phyloP scores from a whole-genome alignment of 2,329 filamentous ascomycete species.

The Calonectria pseudoturangicola region DNA sequence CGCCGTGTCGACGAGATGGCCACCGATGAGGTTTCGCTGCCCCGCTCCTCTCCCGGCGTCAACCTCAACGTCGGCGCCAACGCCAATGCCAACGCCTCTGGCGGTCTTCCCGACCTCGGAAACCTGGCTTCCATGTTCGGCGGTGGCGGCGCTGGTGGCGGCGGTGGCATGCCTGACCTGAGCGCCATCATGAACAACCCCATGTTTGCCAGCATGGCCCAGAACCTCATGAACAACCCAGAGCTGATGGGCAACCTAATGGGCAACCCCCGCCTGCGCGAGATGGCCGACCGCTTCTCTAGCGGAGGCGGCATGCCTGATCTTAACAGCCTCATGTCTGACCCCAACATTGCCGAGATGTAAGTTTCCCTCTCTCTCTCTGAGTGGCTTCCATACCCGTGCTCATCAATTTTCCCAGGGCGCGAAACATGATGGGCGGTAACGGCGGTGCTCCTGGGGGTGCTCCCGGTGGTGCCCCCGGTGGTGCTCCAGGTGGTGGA shows the following conservation, averaged over 20 bases:
- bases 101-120: conserved; percentile 80
- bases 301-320: conserved; percentile 92
- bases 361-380: conserved; percentile 70
- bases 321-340: conserved; percentile 88
- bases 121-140: conserved; percentile 84
- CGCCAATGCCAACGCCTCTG: conserved; percentile 68
- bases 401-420: conserved; percentile 58
- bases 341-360: conserved; percentile 95
- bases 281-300: conserved; percentile 90
- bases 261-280: conserved; percentile 91
- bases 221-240: conserved; percentile 97
- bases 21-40: conserved; percentile 61
- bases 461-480: conserved; percentile 43
- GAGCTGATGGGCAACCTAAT: conserved; percentile 94
- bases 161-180: conserved; percentile 91
- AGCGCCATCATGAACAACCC: conserved; percentile 94
- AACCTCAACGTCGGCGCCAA: conserved; percentile 70
- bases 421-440: conserved; percentile 68
- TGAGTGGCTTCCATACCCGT: neutral
- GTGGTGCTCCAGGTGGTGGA: conserved; percentile 49
- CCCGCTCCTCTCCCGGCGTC: conserved; percentile 71
- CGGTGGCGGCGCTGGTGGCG: conserved; percentile 70
- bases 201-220: conserved; percentile 98
- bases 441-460: conserved; percentile 49
- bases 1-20: conserved; percentile 88